A percentile compares a stretch with the other conserved stretches of the same genome.
These are phyloP conservation scores for Phaffomyces thermotolerans DNA, from an alignment of 805 yeast species.

Conservation along the genomic window DNA sequence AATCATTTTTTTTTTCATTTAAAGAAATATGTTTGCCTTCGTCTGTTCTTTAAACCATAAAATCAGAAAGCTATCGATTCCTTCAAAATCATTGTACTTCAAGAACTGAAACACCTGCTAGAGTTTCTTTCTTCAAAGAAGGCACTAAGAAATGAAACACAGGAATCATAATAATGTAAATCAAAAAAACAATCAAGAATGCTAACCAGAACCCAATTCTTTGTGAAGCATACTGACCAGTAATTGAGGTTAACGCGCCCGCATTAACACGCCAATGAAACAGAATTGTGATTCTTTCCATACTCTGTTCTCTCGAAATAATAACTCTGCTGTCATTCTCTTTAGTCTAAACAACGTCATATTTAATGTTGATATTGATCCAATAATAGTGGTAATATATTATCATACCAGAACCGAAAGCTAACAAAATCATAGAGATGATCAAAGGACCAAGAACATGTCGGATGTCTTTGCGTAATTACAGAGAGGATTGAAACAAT, in stretches of 20 bases:
- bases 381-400: slow-evolving; percentile 61
- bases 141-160: slow-evolving; percentile 29
- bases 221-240: slow-evolving; percentile 63
- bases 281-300: slow-evolving; percentile 65
- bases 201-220: slow-evolving; percentile 69
- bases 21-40: no score
- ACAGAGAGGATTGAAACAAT: slow-evolving; percentile 57
- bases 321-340: slow-evolving; percentile 56
- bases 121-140: slow-evolving; percentile 13
- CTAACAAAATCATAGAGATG: slow-evolving; percentile 41
- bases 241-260: slow-evolving; percentile 66
- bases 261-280: slow-evolving; percentile 69
- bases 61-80: no score
- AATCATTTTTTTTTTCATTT: no score
- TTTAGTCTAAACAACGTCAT: slow-evolving; percentile 45
- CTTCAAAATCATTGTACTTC: slow-evolving; percentile 4
- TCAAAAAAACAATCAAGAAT: slow-evolving; percentile 55
- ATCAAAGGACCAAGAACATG: slow-evolving; percentile 46
- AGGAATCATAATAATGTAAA: slow-evolving; percentile 43
- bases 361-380: slow-evolving; percentile 58
- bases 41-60: no score
- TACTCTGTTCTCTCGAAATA: slow-evolving; percentile 58
- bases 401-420: slow-evolving; percentile 73
- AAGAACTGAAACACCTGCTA: slow-evolving; percentile 33
- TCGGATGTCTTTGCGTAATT: slow-evolving; percentile 35